A percentile compares a stretch with the other conserved stretches of the same genome.
Evolutionary conservation across 1,139 yeast species (phyloP).

Genomic region (Blastobotrys malaysiensis): DNA sequence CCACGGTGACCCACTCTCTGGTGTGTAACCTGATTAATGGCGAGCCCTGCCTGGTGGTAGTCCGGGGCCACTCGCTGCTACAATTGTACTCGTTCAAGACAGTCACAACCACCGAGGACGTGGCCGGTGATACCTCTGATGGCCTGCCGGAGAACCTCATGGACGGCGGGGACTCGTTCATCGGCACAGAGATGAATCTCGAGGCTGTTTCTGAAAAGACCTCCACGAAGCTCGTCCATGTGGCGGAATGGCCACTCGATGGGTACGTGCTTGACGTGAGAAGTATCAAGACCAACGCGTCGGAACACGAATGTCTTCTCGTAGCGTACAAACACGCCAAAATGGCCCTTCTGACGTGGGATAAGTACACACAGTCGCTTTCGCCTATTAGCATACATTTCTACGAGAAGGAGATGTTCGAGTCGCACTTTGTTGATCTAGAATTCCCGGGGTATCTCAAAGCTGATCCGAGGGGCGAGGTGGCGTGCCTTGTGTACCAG

Average conservation of each 20-base stretch:
- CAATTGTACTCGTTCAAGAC: slow-evolving; percentile 51
- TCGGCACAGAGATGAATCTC: slow-evolving; percentile 23
- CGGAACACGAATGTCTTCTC: slow-evolving; percentile 43
- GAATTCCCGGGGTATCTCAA: slow-evolving; percentile 45
- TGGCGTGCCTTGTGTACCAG: slow-evolving; percentile 62
- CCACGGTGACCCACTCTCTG: slow-evolving; percentile 61
- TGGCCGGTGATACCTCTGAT: slow-evolving; percentile 13
- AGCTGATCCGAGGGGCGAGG: slow-evolving; percentile 60
- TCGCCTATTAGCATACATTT: slow-evolving; percentile 78
- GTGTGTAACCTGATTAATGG: slow-evolving; percentile 57
- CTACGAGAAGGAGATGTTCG: slow-evolving; percentile 64
- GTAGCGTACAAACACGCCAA: slow-evolving; percentile 74
- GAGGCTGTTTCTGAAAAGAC: slow-evolving; percentile 25
- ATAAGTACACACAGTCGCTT: slow-evolving; percentile 45
- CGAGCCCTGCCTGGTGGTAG: slow-evolving; percentile 55
- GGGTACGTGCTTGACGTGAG: slow-evolving; percentile 63
- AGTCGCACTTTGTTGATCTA: slow-evolving; percentile 46
- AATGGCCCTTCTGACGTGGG: slow-evolving; percentile 71
- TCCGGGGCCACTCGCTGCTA: slow-evolving; percentile 59
- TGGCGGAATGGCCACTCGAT: slow-evolving; percentile 63
- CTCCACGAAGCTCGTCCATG: slow-evolving; percentile 44
- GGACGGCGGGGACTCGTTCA: slow-evolving; percentile 26
- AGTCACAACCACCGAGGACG: slow-evolving; percentile 13
- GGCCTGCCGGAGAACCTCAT: slow-evolving; percentile 8
- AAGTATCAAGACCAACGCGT: slow-evolving; percentile 41